Base-by-base conservation (phyloP, 495 filamentous ascomycete genomes). In the Copromyces sp. region DNA sequence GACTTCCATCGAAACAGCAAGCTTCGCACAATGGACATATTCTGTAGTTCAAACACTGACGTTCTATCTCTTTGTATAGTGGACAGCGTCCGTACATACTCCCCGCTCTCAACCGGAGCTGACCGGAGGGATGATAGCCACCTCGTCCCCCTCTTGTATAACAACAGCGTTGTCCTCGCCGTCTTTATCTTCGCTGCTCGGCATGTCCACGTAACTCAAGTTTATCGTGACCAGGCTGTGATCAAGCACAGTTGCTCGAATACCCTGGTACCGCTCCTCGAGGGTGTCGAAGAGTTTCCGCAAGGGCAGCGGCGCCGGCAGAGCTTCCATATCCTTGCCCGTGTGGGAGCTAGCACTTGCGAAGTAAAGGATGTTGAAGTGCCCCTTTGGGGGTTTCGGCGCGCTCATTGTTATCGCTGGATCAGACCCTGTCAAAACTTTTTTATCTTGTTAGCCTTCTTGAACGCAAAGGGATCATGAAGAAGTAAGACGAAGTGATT, bases 81-180 rank as follows among this genome's bases (percentile, higher is more conserved):
- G 9, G 37, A 39, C 53, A 35, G 9, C 17, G 37, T 73, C 61
- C 35, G 35, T 68, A n/a, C 5, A 3, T n/a, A 20, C 37, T 12
- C 12, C 32, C 14, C 6, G 11, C 12, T 37, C 53, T 83, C 79
- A 86, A 41, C 93, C 93, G 44, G 91, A 92, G 85, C 95, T 98
- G 69, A 98, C 95, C n/a, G 95, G 95, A 39, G 95, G 95, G 74
- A 99, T 98, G 65, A 99, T 90, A 12, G 91, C 96, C 65, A 98
- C 93, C 82, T 99, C 95, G 76, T 95, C 92, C 20, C 94, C 94
- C 29, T 85, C 88, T 71, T 90, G 77, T 73, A 99, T 93, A 59
- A 90, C 79, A 7, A 81, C 76, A 41, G 80, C 78, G 0, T 80
- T 77, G 6, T 79, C 81, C 2, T 80, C 78, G 8, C 79, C 79